Conservation (phyloP, 2,329 filamentous ascomycete species). For the Rasamsonia emersonii region DNA sequence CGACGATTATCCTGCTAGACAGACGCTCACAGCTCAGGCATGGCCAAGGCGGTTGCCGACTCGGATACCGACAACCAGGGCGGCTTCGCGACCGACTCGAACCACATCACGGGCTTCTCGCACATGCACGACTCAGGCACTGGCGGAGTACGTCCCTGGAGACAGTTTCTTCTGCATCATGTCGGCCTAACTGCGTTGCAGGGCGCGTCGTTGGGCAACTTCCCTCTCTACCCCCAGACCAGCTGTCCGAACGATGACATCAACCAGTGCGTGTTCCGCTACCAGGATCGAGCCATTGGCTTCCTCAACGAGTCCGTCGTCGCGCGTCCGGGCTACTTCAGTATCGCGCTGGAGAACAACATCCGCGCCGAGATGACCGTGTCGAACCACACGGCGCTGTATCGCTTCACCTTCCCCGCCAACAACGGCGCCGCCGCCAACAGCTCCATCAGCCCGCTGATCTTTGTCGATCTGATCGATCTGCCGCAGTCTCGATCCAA, state of each 20-base stretch:
- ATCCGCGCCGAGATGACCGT: constrained; percentile 60
- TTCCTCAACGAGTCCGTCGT: constrained; percentile 46
- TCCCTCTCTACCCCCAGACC: constrained; percentile 61
- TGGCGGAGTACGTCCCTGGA: constrained; percentile 29
- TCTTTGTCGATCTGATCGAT: constrained; percentile 59
- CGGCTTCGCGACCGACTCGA: constrained; percentile 47
- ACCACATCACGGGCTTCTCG: constrained; percentile 43
- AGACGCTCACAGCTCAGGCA: constrained; percentile 22
- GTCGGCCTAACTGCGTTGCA: constrained; percentile 17
- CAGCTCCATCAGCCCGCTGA: constrained; percentile 44
- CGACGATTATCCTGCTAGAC: neutral
- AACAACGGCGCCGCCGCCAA: constrained; percentile 8
- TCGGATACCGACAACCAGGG: constrained; percentile 47
- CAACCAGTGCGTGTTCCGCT: constrained; percentile 53
- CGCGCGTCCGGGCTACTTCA: constrained; percentile 58
- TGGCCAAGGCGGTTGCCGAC: constrained; percentile 50
- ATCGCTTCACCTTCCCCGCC: constrained; percentile 55
- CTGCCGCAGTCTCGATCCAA: constrained; percentile 54
- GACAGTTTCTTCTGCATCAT: constrained; percentile 3
- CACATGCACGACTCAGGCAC: constrained; percentile 47
- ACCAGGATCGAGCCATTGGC: constrained; percentile 39
- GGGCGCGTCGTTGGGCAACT: constrained; percentile 60
- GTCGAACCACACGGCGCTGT: constrained; percentile 57
- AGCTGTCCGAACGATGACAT: constrained; percentile 54
- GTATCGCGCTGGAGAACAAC: constrained; percentile 49